These are phyloP conservation scores for Verticillium klebahnii DNA, from an alignment of 2,329 filamentous ascomycete species.

Conservation along the genomic window DNA sequence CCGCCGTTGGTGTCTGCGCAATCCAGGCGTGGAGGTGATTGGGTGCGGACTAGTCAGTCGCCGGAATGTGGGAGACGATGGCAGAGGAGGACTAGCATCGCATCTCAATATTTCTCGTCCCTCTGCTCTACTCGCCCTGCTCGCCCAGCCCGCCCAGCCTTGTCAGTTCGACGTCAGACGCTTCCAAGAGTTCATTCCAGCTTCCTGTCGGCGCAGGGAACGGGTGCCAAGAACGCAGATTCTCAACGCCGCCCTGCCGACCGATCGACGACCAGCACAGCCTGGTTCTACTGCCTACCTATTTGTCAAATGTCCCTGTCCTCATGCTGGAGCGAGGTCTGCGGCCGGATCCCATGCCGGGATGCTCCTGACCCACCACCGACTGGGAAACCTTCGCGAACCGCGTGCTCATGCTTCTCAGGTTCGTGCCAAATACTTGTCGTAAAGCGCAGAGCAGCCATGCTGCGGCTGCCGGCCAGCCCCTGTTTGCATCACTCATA, in stretches of 20 bases:
- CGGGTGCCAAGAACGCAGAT: background rate
- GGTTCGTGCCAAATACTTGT: background rate
- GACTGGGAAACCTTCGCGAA: background rate
- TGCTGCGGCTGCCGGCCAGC: background rate
- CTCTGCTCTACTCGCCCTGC: background rate
- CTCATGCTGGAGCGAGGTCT: background rate
- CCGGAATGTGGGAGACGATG: background rate
- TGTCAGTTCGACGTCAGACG: constrained; percentile 3
- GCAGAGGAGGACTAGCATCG: background rate
- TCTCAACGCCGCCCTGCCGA: background rate
- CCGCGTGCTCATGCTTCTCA: background rate
- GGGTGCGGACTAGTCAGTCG: background rate
- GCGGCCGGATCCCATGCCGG: background rate
- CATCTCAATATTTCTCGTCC: background rate
- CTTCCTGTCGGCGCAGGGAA: background rate
- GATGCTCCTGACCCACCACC: background rate
- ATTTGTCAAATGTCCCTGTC: background rate
- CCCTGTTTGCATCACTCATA: background rate
- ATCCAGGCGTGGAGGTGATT: background rate
- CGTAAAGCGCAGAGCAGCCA: background rate
- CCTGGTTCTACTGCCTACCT: background rate
- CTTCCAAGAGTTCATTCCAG: constrained; percentile 1
- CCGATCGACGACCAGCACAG: background rate
- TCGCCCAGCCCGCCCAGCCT: constrained; percentile 4
- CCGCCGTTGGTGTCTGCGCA: background rate